Conservation (phyloP, 345 rosid genomes). For the Erucastrum elatum region DNA sequence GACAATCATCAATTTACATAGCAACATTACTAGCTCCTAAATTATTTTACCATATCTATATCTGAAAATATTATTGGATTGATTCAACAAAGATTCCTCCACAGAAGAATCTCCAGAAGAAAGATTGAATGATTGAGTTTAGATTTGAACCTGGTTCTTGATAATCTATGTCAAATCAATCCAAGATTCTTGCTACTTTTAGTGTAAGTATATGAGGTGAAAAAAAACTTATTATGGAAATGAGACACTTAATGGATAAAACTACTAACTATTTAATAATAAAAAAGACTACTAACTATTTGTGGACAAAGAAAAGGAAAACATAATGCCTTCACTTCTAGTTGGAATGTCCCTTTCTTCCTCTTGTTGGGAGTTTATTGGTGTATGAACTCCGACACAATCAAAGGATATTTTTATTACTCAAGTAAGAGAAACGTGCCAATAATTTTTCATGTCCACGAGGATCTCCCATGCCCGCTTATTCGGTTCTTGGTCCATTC, state of each 20-base stretch:
- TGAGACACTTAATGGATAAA: neutral
- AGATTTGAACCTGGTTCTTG: constrained; percentile 1
- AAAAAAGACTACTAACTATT: neutral
- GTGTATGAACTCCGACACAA: constrained; percentile 4
- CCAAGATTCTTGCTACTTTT: neutral
- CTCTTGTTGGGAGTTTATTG: constrained; percentile 11
- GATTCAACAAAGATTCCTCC: neutral
- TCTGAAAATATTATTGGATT: neutral
- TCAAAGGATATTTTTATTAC: neutral
- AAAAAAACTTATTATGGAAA: neutral
- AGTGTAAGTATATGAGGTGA: neutral
- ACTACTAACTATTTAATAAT: neutral
- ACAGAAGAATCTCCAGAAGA: neutral
- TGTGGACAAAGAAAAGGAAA: neutral
- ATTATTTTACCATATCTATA: too few relatives aligned
- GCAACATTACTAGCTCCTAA: neutral
- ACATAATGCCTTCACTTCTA: neutral
- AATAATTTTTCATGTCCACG: neutral
- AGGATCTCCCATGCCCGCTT: too few relatives aligned
- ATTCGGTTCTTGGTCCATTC: too few relatives aligned
- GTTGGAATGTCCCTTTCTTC: constrained; percentile 27
- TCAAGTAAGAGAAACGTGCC: neutral
- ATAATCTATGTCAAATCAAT: neutral
- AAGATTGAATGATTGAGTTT: neutral
- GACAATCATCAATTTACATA: neutral